phyloP scores from a whole-genome alignment of 2,329 filamentous ascomycete species.

The Epichloe hybrida region DNA sequence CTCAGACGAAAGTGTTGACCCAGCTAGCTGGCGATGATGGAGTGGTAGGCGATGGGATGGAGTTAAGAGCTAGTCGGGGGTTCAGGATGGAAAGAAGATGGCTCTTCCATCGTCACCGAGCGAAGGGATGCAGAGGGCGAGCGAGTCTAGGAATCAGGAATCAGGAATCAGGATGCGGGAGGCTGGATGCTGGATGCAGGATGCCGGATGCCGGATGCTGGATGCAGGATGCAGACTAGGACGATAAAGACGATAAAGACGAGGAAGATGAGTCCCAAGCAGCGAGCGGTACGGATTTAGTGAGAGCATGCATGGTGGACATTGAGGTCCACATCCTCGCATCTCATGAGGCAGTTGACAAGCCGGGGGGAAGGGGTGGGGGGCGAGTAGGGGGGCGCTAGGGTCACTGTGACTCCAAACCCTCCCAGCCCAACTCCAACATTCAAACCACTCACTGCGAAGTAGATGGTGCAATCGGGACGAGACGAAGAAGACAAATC shows the following conservation, averaged over 20 bases:
- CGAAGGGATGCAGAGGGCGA: not conserved
- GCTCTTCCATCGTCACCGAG: conserved; percentile 6
- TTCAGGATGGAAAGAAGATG: not conserved
- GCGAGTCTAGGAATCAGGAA: not conserved
- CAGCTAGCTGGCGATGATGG: not conserved
- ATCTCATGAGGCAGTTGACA: conserved; percentile 5
- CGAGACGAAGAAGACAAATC: no score
- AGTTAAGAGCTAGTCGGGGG: not conserved
- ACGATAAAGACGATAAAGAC: not conserved
- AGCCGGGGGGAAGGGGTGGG: no score
- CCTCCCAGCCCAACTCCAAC: not conserved
- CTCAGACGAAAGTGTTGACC: not conserved
- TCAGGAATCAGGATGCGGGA: no score
- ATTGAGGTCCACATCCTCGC: not conserved
- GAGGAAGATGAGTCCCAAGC: conserved; percentile 1
- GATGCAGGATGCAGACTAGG: not conserved
- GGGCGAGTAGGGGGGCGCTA: no score
- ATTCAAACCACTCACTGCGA: not conserved
- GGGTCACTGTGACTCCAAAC: no score
- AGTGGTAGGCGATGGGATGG: not conserved
- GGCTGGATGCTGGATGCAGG: no score
- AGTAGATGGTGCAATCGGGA: no score
- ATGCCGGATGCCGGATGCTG: no score
- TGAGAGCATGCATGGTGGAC: not conserved
- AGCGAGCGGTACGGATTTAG: not conserved